These are phyloP conservation scores for Mortierella sp. DNA, from an alignment of 371 early-diverging fungal genomes.

Conservation along the genomic window DNA sequence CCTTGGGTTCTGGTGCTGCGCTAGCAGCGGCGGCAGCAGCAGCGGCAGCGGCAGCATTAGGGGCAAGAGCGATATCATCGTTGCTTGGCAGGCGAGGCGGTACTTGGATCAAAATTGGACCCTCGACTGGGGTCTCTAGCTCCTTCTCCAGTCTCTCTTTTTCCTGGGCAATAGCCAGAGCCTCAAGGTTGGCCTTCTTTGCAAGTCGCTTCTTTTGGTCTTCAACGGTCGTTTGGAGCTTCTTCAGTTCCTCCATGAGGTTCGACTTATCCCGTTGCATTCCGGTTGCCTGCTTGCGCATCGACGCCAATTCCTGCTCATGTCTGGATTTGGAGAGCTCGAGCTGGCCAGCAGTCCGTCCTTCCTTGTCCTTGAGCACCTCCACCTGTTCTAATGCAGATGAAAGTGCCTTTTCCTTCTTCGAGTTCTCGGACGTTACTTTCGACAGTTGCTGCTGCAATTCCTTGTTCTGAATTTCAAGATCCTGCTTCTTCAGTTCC, in stretches of 20 bases:
- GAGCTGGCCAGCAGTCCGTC: conserved; percentile 63
- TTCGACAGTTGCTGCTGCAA: conserved; percentile 66
- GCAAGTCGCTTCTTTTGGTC: conserved; percentile 30
- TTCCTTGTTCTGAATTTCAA: conserved; percentile 63
- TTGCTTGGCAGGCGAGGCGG: conserved; percentile 35
- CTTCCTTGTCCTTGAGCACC: conserved; percentile 72
- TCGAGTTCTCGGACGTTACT: conserved; percentile 66
- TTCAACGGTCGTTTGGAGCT: conserved; percentile 56
- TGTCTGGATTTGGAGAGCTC: conserved; percentile 66
- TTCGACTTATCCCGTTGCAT: conserved; percentile 77
- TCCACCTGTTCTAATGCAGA: conserved; percentile 69
- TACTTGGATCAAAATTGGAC: conserved; percentile 45
- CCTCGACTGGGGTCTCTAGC: conserved; percentile 24
- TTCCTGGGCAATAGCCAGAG: conserved; percentile 40
- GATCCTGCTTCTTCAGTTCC: conserved; percentile 68
- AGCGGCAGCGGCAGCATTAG: conserved; percentile 1
- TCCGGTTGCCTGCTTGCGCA: conserved; percentile 68
- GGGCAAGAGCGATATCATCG: conserved; percentile 9
- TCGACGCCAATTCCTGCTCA: conserved; percentile 72
- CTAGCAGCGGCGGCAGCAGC: conserved; percentile 2
- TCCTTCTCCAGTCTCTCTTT: conserved; percentile 23
- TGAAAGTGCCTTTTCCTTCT: conserved; percentile 64
- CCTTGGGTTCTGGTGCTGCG: conserved; percentile 19
- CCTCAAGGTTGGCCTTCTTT: conserved; percentile 41
- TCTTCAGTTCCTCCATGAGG: conserved; percentile 66